Evolutionary conservation across 1,284 basidiomycete genomes (phyloP).

Genomic region (Pascua sp.): DNA sequence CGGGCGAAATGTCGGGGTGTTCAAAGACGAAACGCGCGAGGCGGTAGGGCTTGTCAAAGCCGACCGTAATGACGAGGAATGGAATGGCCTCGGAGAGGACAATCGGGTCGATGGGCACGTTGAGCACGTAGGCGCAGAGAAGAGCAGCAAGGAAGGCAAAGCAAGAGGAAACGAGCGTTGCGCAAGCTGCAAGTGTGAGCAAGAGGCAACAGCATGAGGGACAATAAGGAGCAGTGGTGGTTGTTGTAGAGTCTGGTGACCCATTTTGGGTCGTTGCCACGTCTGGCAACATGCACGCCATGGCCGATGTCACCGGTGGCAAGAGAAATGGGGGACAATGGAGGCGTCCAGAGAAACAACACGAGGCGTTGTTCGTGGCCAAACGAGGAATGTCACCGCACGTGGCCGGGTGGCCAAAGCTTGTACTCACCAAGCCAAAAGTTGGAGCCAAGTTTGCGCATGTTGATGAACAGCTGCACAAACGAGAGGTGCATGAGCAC

Average conservation of each 20-base stretch:
- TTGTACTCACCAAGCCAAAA: slow-evolving; percentile 67
- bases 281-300: too few species aligned
- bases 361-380: background rate
- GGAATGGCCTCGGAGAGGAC: slow-evolving; percentile 91
- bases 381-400: background rate
- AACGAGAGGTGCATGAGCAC: slow-evolving; percentile 95
- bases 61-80: slow-evolving; percentile 95
- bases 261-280: too few species aligned
- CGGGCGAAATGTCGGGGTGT: slow-evolving; percentile 66
- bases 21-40: slow-evolving; percentile 87
- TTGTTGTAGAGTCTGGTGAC: background rate
- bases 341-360: slow-evolving; percentile 5
- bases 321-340: too few species aligned
- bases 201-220: background rate
- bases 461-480: slow-evolving; percentile 80
- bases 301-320: too few species aligned
- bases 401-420: background rate
- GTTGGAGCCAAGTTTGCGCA: slow-evolving; percentile 78
- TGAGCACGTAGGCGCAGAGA: slow-evolving; percentile 74
- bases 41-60: slow-evolving; percentile 94
- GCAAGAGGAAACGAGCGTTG: slow-evolving; percentile 77
- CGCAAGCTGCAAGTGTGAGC: slow-evolving; percentile 55
- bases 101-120: slow-evolving; percentile 84
- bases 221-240: slow-evolving; percentile 5
- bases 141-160: slow-evolving; percentile 86